Base-by-base conservation (phyloP, 164 flowering plant genomes). In the Houttuynia cordata region DNA sequence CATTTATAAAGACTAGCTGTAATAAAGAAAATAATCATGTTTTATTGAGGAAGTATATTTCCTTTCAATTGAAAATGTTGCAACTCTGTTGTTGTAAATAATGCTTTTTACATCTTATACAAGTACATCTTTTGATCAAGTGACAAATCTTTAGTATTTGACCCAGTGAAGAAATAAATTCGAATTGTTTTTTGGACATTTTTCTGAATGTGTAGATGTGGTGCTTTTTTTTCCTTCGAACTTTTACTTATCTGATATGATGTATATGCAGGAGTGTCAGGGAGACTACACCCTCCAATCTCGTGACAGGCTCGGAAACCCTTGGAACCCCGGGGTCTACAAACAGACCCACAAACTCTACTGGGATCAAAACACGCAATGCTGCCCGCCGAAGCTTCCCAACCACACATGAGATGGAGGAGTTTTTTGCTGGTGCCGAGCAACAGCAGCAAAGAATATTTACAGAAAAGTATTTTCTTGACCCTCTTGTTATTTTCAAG, bases 231-330 rank as follows among this genome's bases (percentile, higher is more conserved):
- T 45, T 12, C 3, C 10, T 13, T 3, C 12, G 49, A 12, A 17
- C 17, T 17, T 45, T 12, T n/a, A n/a, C n/a, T 45, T 45, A 17
- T 2, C 12, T 45, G 12, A 45, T 17, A 10, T 45, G 14, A 12
- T 12, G 17, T 45, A n/a, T 66, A 15, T 50, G 58, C 80, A 89
- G 97, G 81, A 70, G 78, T 69, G 81, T 88, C 8, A 77, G 94
- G 68, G 92, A 90, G 73, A 81, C 87, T 73, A 87, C 97, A 37
- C 95, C 92, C 23, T 85, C 88, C 56, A 86, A 85, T 76, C 70
- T 82, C 53, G 79, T 83, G 37, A 75, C 81, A 69, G 75, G 71
- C 51, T 64, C 80, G 0, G 82, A 81, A 30, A 55, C 63, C 52
- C 60, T 74, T n/a, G 68, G 63, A 25, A 79, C 85, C 20, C 95